These are phyloP conservation scores for Butyriboletus appendiculatus DNA, from an alignment of 1,284 basidiomycete genomes.

Conservation along the genomic window DNA sequence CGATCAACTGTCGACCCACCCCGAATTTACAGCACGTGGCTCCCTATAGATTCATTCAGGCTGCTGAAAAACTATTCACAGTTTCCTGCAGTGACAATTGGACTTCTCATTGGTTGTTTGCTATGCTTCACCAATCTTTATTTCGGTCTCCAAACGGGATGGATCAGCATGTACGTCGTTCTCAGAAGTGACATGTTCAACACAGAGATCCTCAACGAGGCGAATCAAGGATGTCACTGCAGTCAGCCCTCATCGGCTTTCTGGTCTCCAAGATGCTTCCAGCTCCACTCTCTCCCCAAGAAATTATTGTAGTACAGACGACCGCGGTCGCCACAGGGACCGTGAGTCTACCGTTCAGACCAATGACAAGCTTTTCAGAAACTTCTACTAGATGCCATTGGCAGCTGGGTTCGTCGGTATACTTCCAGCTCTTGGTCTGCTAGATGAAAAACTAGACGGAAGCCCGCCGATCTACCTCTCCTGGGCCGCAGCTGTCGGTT, in stretches of 20 bases:
- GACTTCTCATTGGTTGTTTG: conserved; percentile 69
- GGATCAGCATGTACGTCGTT: conserved; percentile 65
- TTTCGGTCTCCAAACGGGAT: conserved; percentile 77
- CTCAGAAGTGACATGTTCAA: neutral
- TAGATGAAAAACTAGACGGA: conserved; percentile 77
- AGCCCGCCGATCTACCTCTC: conserved; percentile 73
- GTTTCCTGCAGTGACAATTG: conserved; percentile 53
- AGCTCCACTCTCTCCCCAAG: conserved; percentile 78
- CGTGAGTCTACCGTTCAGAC: conserved; percentile 32
- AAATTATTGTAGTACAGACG: conserved; percentile 93
- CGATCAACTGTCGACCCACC: conserved; percentile 11
- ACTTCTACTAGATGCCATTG: conserved; percentile 68
- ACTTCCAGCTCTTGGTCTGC: conserved; percentile 83
- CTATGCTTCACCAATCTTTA: conserved; percentile 79
- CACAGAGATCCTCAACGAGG: neutral
- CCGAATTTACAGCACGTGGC: conserved; percentile 33
- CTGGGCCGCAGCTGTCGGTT: conserved; percentile 72
- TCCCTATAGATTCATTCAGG: neutral
- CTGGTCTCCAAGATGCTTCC: conserved; percentile 78
- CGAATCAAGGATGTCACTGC: conserved; percentile 87
- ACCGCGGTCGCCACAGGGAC: conserved; percentile 92
- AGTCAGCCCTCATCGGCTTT: conserved; percentile 90
- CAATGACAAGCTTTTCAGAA: neutral
- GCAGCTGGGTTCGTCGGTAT: conserved; percentile 96
- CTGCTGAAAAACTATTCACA: conserved; percentile 4